phyloP scores from a whole-genome alignment of 78 protist species.

The Guillardia theta region DNA sequence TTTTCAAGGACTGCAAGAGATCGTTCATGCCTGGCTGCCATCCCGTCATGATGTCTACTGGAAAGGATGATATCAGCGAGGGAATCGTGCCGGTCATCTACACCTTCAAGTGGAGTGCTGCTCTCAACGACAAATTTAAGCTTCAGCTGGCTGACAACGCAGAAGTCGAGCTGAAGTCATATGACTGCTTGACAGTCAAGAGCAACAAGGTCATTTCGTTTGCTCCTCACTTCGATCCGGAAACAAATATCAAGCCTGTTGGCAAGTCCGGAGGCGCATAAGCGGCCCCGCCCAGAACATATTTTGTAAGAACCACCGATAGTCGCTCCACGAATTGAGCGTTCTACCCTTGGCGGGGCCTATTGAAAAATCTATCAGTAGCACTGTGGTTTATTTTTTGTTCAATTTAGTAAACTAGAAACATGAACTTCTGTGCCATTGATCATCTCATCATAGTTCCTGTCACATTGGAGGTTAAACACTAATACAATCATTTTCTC shows the following conservation, averaged over 20 bases:
- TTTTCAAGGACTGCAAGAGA: background rate
- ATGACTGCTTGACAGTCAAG: background rate
- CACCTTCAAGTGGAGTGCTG: background rate
- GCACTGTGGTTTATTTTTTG: no score
- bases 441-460: no score
- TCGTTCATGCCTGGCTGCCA: background rate
- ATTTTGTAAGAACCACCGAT: no score
- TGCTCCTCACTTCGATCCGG: background rate
- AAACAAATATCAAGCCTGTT: background rate
- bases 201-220: background rate
- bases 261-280: background rate
- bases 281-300: no score
- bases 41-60: background rate
- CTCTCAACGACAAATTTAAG: conserved; percentile 22
- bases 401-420: no score
- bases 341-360: no score
- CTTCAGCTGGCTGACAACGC: background rate
- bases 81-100: background rate
- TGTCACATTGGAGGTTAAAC: no score
- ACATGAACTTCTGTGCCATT: no score
- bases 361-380: no score
- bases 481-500: no score
- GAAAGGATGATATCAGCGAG: background rate
- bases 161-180: background rate
- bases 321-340: no score